These are phyloP conservation scores for Trichoderma pleuroti DNA, from an alignment of 2,329 filamentous ascomycete species.

Conservation along the genomic window DNA sequence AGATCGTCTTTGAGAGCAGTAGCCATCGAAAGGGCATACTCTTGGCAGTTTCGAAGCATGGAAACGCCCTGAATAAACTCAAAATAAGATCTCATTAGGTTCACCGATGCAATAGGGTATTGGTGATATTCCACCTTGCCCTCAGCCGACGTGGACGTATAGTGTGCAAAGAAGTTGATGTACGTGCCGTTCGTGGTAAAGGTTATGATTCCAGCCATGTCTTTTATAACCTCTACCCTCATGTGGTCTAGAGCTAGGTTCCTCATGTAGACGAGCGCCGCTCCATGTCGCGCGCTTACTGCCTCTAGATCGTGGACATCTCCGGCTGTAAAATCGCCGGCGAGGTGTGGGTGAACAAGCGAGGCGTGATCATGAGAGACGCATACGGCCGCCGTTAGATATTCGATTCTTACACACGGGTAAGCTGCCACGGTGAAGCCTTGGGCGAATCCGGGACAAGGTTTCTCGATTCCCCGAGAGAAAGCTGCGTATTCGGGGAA, in stretches of 20 bases:
- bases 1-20: conserved; percentile 22
- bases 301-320: conserved; percentile 19
- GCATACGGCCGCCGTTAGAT: background rate
- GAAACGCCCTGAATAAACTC: conserved; percentile 21
- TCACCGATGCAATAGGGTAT: conserved; percentile 20
- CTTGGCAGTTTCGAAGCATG: conserved; percentile 26
- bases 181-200: conserved; percentile 28
- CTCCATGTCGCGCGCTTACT: conserved; percentile 27
- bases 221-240: conserved; percentile 20
- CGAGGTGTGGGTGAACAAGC: conserved; percentile 28
- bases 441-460: background rate
- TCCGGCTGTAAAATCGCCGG: conserved; percentile 26
- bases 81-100: conserved; percentile 21
- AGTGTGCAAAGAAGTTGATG: conserved; percentile 29
- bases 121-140: conserved; percentile 26
- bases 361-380: conserved; percentile 16
- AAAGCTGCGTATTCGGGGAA: conserved; percentile 5
- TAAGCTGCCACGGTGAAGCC: background rate
- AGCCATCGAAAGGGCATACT: conserved; percentile 22
- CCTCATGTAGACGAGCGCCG: conserved; percentile 28
- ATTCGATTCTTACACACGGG: background rate
- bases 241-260: conserved; percentile 26
- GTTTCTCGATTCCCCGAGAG: background rate
- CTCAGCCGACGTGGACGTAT: conserved; percentile 21
- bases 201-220: conserved; percentile 26